Percentiles rank a stretch among this genome's conserved stretches.
Conservation (phyloP, 257 asterid species). For the Solanum etuberosum region DNA sequence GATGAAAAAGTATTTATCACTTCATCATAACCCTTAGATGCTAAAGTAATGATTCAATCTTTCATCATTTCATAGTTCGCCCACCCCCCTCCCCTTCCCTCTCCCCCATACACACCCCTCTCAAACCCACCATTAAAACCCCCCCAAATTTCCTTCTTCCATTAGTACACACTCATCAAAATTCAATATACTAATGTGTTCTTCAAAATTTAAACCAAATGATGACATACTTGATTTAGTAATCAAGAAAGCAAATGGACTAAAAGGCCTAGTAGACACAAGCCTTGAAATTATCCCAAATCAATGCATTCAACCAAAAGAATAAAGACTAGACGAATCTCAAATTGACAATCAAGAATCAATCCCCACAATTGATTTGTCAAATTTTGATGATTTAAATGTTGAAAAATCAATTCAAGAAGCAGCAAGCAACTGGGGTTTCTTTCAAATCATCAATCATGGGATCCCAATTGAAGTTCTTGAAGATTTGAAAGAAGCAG, state of each 20-base stretch:
- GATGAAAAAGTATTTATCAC: no score
- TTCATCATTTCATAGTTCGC: no score
- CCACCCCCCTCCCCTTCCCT: rapidly evolving
- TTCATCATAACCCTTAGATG: no score
- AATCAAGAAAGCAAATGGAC: conserved; percentile 32
- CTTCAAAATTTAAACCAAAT: background rate
- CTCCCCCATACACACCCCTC: background rate
- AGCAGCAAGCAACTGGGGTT: conserved; percentile 43
- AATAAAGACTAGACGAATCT: conserved; percentile 15
- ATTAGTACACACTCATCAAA: background rate
- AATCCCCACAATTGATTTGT: conserved; percentile 34
- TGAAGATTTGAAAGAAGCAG: conserved; percentile 26
- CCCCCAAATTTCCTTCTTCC: background rate
- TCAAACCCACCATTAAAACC: background rate
- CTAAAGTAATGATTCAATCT: background rate
- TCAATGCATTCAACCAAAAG: conserved; percentile 25
- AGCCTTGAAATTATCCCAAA: conserved; percentile 19
- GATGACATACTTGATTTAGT: conserved; percentile 25
- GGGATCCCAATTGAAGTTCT: conserved; percentile 38
- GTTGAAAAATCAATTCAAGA: conserved; percentile 19
- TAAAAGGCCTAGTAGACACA: conserved; percentile 26
- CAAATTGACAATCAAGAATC: conserved; percentile 11
- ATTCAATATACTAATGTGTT: background rate
- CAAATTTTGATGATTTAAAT: conserved; percentile 23
- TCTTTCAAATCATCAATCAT: conserved; percentile 46